Conservation (phyloP, 805 yeast species). For the Lachancea kluyveri region DNA sequence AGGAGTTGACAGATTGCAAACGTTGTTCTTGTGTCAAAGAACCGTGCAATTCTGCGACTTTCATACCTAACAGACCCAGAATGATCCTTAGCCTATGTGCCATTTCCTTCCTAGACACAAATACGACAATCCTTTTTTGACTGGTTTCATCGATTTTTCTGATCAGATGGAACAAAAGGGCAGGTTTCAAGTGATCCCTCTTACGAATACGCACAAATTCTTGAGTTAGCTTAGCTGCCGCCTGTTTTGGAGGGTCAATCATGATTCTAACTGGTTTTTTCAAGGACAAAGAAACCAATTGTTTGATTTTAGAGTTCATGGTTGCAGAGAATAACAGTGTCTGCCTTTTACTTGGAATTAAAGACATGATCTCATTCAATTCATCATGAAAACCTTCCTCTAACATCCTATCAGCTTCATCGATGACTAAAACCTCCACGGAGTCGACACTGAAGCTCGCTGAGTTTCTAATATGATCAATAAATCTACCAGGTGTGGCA, state of each 20-base stretch:
- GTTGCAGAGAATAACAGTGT: conserved; percentile 95
- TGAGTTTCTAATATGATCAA: conserved; percentile 94
- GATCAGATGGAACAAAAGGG: conserved; percentile 67
- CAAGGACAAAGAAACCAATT: conserved; percentile 78
- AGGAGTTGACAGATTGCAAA: conserved; percentile 71
- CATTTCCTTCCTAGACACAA: conserved; percentile 84
- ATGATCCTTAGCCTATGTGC: conserved; percentile 82
- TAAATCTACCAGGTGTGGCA: conserved; percentile 98
- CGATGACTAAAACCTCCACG: conserved; percentile 88
- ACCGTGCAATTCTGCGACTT: conserved; percentile 78
- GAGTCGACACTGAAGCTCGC: conserved; percentile 86
- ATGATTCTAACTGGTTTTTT: conserved; percentile 88
- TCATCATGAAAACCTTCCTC: conserved; percentile 99
- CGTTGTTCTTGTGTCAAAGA: conserved; percentile 90
- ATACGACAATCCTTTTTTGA: conserved; percentile 75
- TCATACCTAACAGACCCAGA: conserved; percentile 67
- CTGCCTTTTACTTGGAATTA: conserved; percentile 88
- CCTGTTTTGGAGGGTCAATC: conserved; percentile 95
- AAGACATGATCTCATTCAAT: conserved; percentile 78
- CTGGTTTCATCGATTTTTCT: conserved; percentile 57
- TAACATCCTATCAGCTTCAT: conserved; percentile 98
- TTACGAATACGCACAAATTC: conserved; percentile 94
- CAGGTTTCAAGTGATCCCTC: conserved; percentile 78
- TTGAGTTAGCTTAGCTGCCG: conserved; percentile 84
- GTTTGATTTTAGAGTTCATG: conserved; percentile 90